Evolutionary conservation across 2,329 filamentous ascomycete genomes (phyloP), one percentile per base, ranked within the genome.

Genomic region (Diaporthe vexans): DNA sequence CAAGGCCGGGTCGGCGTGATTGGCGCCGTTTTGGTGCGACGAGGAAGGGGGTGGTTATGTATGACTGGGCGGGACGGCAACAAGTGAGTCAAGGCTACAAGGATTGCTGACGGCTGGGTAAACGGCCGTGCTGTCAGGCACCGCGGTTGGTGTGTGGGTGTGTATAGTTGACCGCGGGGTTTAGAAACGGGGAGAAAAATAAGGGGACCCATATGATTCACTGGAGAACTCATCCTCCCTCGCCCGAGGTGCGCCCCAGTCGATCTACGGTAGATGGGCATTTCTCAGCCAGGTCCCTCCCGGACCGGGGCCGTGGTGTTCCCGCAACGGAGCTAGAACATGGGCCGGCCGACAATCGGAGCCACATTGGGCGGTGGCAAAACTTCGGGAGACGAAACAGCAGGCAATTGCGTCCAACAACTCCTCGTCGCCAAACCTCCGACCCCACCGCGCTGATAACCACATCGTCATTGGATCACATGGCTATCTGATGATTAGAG

Each of bases 261-360:
- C 51, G 21, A 21, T 43, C 26, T n/a, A 46, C 58, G 58, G 58
- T 26, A 63, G 37, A 63, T 46, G 15, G 15, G 21, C 19, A 26
- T 51, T 67, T 52, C 61, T 67, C 46, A 37, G n/a, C 13, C 61
- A 17, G 29, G 37, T 29, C 48, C 29, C 29, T 21, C 61, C 46
- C 63, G 63, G 63, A 52, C 63, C 63, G 46, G 46, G 46, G 63
- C 63, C 63, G 63, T 67, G 52, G 63, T 54, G 33, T 52, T 37
- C 46, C 63, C 63, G 46, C 26, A 67, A 67, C 63, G 63, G 63
- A 67, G 63, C 63, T 67, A 67, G 63, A 67, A 67, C 19, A 26
- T 67, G 46, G 46, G 63, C 63, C 63, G 63, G 63, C 63, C 63
- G 63, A 67, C 46, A 24, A 73, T 73, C 71, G 71, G 71, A 73